Evolutionary conservation across 208 protist genomes (phyloP).

Genomic region (Trypanosoma mega): DNA sequence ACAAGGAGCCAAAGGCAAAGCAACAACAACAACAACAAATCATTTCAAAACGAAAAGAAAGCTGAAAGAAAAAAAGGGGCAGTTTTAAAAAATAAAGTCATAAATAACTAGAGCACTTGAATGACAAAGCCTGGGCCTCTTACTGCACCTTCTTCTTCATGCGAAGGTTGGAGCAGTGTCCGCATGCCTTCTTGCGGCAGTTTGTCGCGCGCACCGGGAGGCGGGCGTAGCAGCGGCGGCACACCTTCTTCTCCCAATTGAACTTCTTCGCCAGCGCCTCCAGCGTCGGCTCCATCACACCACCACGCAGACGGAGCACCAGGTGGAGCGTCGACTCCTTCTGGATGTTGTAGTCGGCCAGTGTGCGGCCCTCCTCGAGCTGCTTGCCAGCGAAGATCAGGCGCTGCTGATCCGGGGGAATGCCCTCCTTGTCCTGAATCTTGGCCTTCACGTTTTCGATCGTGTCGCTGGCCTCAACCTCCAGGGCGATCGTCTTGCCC

Average conservation of each 20-base stretch:
- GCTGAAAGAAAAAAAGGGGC: too few relatives aligned
- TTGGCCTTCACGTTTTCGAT: constrained; percentile 98
- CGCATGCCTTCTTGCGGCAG: constrained; percentile 99
- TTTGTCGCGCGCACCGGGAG: constrained; percentile 97
- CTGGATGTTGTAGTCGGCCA: constrained; percentile 99
- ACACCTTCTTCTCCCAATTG: constrained; percentile 99
- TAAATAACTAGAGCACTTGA: too few relatives aligned
- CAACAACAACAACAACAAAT: too few relatives aligned
- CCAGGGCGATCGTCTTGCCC: constrained; percentile 98
- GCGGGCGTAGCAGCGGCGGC: constrained; percentile 98
- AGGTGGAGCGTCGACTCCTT: constrained; percentile 99
- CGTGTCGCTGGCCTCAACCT: constrained; percentile 96
- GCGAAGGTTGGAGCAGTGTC: constrained; percentile 98
- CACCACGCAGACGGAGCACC: constrained; percentile 94
- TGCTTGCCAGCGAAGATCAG: constrained; percentile 96
- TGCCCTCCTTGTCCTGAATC: constrained; percentile 98
- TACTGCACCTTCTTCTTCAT: constrained; percentile 99
- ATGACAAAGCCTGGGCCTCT: too few relatives aligned
- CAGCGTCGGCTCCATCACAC: constrained; percentile 98
- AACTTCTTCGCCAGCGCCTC: constrained; percentile 96
- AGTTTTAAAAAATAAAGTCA: too few relatives aligned
- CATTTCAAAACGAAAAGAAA: too few relatives aligned
- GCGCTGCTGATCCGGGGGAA: constrained; percentile 92
- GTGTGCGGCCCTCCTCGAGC: constrained; percentile 97
- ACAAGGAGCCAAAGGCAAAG: constrained; percentile 82